phyloP scores from a whole-genome alignment of 2,329 filamentous ascomycete species.

The Pseudogymnoascus sp. region DNA sequence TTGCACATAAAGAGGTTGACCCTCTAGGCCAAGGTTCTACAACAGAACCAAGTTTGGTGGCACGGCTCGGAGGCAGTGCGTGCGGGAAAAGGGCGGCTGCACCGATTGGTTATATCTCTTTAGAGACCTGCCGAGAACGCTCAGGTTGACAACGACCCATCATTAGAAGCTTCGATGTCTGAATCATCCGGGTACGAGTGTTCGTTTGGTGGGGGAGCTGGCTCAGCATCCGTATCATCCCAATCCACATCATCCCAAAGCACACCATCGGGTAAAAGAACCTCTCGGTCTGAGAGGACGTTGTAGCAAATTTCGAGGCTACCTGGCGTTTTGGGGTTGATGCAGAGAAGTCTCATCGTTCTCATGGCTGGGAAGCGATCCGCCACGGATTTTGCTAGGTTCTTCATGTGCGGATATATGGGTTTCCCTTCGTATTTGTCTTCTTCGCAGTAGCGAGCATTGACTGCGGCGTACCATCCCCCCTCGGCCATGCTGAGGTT shows the following conservation, averaged over 20 bases:
- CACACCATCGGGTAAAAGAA: background rate
- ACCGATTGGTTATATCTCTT: background rate
- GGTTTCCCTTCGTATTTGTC: background rate
- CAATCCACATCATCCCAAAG: slow-evolving; percentile 1
- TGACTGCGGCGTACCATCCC: background rate
- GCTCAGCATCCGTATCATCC: slow-evolving; percentile 2
- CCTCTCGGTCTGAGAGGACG: background rate
- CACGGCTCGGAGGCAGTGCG: background rate
- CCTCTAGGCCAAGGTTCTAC: background rate
- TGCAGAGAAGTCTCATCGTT: background rate
- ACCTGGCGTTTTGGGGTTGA: background rate
- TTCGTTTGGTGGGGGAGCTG: background rate
- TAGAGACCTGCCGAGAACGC: background rate
- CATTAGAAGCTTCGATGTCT: background rate
- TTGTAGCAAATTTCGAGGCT: background rate
- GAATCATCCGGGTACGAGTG: background rate
- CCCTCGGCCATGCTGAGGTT: background rate
- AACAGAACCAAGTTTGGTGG: background rate
- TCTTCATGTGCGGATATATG: background rate
- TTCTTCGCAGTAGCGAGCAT: background rate
- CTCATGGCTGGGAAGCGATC: background rate
- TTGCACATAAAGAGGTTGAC: background rate
- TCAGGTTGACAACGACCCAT: background rate
- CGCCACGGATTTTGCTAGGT: background rate
- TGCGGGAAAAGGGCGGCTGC: background rate